Base-by-base conservation (phyloP, 2,329 filamentous ascomycete genomes). In the Colletotrichum cereale region DNA sequence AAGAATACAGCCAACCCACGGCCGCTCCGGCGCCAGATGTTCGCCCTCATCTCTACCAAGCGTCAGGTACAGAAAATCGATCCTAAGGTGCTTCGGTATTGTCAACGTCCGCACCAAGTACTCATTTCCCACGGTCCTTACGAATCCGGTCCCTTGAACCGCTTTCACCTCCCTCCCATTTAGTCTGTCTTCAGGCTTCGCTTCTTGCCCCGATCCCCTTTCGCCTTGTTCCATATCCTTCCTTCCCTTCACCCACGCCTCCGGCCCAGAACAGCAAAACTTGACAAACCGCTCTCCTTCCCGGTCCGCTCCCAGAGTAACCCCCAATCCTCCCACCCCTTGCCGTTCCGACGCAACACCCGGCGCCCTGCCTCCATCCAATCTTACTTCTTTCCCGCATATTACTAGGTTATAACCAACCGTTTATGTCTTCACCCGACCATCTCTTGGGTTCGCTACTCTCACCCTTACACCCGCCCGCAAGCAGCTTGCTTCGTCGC, bases 71-170 rank as follows among this genome's bases (percentile, higher is more conserved):
- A 7, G n/a, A 40, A 40, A 26, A 26, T 14, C 53, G 53, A 4
- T 38, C 53, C 34, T 11, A 26, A 40, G 12, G 53, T 57, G 36
- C 34, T 40, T 26, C 34, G 34, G 34, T 26, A 29, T 18, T 21
- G n/a, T 57, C 3, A 2, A 21, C 14, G 24, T 36, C 24, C 21
- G 21, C 52, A 44, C 58, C 5, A 36, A 18, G 29, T 62, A 18
- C 67, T 66, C 67, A 60, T 69, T 47, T 38, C 34, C 56, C 62
- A 62, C 18, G 26, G 53, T 36, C 52, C 66, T 58, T 64, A 61
- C 65, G 65, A 53, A 67, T 60, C 36, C 36, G 56, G 48, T 36
- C 50, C 50, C 50, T 63, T 44, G 26, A 50, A 42, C 38, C 5
- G 36, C 48, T 40, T 31, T 18, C 44, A 42, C 50, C 44, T 29